These are phyloP conservation scores for Lagerstroemia fauriei DNA, from an alignment of 441 rosid genomes.

Conservation along the genomic window DNA sequence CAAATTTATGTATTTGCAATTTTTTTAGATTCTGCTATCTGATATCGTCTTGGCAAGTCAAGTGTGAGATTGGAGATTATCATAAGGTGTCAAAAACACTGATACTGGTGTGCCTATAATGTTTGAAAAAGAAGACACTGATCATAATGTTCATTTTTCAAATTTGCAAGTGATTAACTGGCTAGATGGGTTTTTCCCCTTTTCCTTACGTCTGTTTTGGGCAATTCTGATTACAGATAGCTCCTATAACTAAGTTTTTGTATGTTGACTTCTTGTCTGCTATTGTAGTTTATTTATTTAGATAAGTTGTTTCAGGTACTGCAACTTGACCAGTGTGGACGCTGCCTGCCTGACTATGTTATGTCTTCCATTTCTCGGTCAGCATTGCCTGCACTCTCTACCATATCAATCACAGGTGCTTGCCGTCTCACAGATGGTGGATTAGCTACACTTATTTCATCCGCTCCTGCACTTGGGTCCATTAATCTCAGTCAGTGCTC, in stretches of 20 bases:
- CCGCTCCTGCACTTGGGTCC: constrained; percentile 63
- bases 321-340: constrained; percentile 84
- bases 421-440: constrained; percentile 83
- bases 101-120: not conserved
- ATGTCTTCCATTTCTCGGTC: constrained; percentile 59
- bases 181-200: not conserved
- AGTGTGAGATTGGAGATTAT: not conserved
- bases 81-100: not conserved
- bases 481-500: constrained; percentile 83
- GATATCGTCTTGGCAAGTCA: not conserved
- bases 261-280: not conserved
- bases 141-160: not conserved
- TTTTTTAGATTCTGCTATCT: not conserved
- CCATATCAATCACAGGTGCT: constrained; percentile 71
- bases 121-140: not conserved
- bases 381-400: constrained; percentile 55
- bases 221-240: not conserved
- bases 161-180: not conserved
- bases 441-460: constrained; percentile 54
- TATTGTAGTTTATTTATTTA: not conserved
- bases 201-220: not conserved
- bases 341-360: constrained; percentile 69
- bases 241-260: not conserved
- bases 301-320: constrained; percentile 55
- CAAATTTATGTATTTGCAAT: not conserved